Conservation (phyloP, 441 rosid genomes). For the Mallotus japonicus region DNA sequence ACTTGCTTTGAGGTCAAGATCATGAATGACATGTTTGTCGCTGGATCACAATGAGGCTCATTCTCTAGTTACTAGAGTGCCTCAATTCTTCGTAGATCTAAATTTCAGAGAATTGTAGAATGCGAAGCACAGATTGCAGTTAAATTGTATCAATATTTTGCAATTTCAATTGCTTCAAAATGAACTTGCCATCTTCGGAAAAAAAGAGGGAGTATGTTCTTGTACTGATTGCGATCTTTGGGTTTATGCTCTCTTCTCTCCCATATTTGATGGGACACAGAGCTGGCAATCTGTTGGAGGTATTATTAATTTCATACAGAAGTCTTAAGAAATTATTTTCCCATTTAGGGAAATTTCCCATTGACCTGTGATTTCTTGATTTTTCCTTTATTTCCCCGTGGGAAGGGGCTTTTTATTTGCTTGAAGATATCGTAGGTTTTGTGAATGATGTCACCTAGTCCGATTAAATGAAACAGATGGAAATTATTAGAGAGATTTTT, state of each 20-base stretch:
- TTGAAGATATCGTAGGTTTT: no score
- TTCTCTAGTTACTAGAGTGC: not conserved
- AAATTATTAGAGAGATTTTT: no score
- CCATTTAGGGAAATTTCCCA: no score
- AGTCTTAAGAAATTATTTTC: no score
- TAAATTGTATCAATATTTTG: slow-evolving; percentile 13
- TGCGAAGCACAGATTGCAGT: slow-evolving; percentile 4
- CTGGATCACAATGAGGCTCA: not conserved
- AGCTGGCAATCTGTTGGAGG: not conserved
- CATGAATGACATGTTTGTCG: slow-evolving; percentile 31
- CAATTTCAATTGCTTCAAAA: slow-evolving; percentile 13
- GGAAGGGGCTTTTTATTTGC: no score
- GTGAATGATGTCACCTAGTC: no score
- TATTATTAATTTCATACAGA: not conserved
- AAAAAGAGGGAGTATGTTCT: not conserved
- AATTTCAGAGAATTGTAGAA: slow-evolving; percentile 14
- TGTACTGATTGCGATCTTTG: not conserved
- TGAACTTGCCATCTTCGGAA: not conserved
- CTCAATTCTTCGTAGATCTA: not conserved
- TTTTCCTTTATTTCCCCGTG: no score
- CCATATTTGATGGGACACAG: no score
- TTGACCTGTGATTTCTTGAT: no score
- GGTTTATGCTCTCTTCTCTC: not conserved
- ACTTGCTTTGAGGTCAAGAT: slow-evolving; percentile 56
- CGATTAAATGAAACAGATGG: no score